Conservation (phyloP, 805 yeast species). For the Groenewaldozyma tartarivorans region DNA sequence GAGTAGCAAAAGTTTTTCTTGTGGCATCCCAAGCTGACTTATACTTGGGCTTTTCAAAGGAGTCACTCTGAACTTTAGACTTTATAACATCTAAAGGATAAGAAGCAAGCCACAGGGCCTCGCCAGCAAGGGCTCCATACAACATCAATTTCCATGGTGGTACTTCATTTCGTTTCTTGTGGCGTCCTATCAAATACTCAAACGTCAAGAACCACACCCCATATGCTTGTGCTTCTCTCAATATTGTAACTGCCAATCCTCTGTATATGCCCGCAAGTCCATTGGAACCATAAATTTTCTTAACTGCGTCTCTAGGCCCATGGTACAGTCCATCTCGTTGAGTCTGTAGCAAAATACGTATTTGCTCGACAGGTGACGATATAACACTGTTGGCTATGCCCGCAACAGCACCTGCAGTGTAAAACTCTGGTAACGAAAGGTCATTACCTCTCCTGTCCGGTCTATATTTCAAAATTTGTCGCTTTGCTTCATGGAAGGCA, state of each 20-base stretch:
- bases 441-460: constrained; percentile 13
- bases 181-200: constrained; percentile 40
- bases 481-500: constrained; percentile 59
- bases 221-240: constrained; percentile 61
- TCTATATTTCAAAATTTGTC: constrained; percentile 38
- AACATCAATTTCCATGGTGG: constrained; percentile 46
- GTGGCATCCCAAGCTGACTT: constrained; percentile 36
- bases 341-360: constrained; percentile 52
- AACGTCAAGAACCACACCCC: constrained; percentile 67
- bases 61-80: constrained; percentile 48
- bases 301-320: constrained; percentile 38
- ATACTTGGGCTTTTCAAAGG: constrained; percentile 30
- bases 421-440: constrained; percentile 45
- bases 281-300: constrained; percentile 31
- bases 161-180: constrained; percentile 34
- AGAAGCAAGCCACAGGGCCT: constrained; percentile 60
- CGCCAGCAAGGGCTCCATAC: constrained; percentile 61
- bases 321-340: constrained; percentile 29
- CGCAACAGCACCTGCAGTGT: constrained; percentile 54
- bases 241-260: constrained; percentile 44
- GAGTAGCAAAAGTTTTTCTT: constrained; percentile 31
- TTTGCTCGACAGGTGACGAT: constrained; percentile 57
- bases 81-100: constrained; percentile 60
- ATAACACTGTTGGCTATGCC: constrained; percentile 58
- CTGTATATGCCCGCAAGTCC: constrained; percentile 47